A percentile compares a stretch with the other conserved stretches of the same genome.
Evolutionary conservation across 257 asterid genomes (phyloP).

Genomic region (Nicotiana undulata): DNA sequence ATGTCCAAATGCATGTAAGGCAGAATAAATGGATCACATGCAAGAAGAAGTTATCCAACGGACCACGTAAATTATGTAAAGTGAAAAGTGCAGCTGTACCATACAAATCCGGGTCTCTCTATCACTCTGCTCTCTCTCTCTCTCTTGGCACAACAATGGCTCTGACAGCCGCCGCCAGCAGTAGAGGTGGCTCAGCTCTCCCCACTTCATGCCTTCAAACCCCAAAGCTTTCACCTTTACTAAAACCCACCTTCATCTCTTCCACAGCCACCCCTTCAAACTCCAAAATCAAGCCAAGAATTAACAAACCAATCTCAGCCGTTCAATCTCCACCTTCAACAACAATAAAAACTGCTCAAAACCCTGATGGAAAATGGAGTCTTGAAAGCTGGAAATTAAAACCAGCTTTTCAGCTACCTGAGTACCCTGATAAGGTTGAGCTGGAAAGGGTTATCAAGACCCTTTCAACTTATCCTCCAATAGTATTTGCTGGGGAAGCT

Average conservation of each 20-base stretch:
- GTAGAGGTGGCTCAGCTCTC: conserved; percentile 7
- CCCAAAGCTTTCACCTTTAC: conserved; percentile 16
- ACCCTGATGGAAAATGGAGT: conserved; percentile 33
- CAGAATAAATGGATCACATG: too few relatives aligned
- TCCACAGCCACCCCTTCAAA: conserved; percentile 5
- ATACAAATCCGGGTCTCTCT: too few relatives aligned
- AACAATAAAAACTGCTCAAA: conserved; percentile 22
- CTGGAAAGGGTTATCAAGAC: conserved; percentile 56
- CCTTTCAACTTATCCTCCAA: conserved; percentile 63
- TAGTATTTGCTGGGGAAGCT: conserved; percentile 84
- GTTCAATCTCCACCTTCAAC: conserved; percentile 31
- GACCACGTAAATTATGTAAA: too few relatives aligned
- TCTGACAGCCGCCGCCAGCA: conserved; percentile 11
- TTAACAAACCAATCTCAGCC: conserved; percentile 39
- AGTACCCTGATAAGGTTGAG: conserved; percentile 38
- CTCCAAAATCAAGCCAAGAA: conserved; percentile 15
- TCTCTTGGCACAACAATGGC: conserved; percentile 17
- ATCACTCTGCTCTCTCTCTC: too few relatives aligned
- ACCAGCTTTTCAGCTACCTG: conserved; percentile 59
- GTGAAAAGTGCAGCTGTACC: too few relatives aligned
- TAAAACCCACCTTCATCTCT: conserved; percentile 15
- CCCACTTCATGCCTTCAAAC: conserved; percentile 20
- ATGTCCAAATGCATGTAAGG: too few relatives aligned
- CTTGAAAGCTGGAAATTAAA: conserved; percentile 66
- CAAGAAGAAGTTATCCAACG: too few relatives aligned